phyloP scores from a whole-genome alignment of 768 basidiomycete genomes.

The Xerocomellus chrysenteron region DNA sequence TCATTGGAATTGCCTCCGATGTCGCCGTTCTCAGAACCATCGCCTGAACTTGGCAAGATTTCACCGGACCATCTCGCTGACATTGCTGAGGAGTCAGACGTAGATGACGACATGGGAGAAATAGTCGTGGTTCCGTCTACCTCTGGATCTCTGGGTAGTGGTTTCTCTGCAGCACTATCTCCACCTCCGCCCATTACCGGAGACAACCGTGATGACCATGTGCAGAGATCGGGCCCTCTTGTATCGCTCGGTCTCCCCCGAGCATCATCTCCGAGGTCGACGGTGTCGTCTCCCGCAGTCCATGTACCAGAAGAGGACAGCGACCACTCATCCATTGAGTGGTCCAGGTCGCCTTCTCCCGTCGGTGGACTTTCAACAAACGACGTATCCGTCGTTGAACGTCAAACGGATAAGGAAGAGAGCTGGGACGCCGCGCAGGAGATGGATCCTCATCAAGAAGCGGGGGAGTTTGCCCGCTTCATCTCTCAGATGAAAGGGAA shows the following conservation, averaged over 20 bases:
- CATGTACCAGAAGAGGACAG: conserved; percentile 15
- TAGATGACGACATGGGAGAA: conserved; percentile 43
- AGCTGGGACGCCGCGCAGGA: conserved; percentile 86
- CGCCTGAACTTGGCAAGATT: background rate
- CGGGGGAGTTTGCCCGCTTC: conserved; percentile 89
- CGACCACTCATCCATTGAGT: conserved; percentile 30
- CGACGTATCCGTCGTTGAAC: conserved; percentile 17
- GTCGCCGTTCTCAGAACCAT: background rate
- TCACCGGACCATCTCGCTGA: background rate
- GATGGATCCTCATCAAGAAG: conserved; percentile 76
- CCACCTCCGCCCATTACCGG: conserved; percentile 17
- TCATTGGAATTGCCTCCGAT: conserved; percentile 6
- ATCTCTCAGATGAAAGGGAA: conserved; percentile 88
- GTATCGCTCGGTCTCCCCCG: conserved; percentile 5
- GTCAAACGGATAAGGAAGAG: conserved; percentile 32
- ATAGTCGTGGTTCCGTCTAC: conserved; percentile 12
- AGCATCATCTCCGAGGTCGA: conserved; percentile 13
- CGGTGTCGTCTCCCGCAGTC: background rate
- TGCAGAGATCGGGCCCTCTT: background rate
- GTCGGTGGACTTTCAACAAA: background rate
- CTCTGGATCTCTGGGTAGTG: background rate
- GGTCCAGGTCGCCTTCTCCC: conserved; percentile 44
- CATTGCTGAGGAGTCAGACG: conserved; percentile 14
- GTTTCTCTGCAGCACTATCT: conserved; percentile 7
- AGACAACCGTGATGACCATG: conserved; percentile 8